Percentiles rank a stretch among this genome's conserved stretches.
phyloP scores from a whole-genome alignment of 345 rosid genomes.

The Geranium rotundifolium region DNA sequence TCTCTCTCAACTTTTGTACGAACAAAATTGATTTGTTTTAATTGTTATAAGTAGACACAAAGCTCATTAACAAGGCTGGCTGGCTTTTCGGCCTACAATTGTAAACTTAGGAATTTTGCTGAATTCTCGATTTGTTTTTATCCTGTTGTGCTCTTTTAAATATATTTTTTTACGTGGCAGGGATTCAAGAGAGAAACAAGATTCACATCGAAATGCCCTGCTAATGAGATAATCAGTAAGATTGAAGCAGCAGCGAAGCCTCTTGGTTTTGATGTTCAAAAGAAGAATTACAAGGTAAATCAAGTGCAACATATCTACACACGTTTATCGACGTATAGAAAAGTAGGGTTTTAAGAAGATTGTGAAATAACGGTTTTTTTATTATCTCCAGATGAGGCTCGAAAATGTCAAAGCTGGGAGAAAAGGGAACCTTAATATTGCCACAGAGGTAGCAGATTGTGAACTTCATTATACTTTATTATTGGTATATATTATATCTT shows the following conservation, averaged over 20 bases:
- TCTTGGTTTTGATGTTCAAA: constrained; percentile 83
- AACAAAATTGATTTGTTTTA: no score
- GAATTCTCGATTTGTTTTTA: no score
- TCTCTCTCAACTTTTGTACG: no score
- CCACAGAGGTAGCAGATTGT: constrained; percentile 57
- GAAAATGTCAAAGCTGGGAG: constrained; percentile 85
- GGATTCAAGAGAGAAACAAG: constrained; percentile 86
- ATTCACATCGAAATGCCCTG: constrained; percentile 69
- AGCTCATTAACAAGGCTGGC: no score
- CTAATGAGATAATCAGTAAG: constrained; percentile 73
- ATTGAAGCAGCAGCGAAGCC: constrained; percentile 90
- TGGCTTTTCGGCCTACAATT: no score
- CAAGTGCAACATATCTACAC: neutral
- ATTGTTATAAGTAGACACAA: no score
- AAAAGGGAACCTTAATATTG: constrained; percentile 81
- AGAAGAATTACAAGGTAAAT: constrained; percentile 84
- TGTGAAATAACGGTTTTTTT: neutral
- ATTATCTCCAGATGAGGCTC: constrained; percentile 60
- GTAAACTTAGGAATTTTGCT: no score
- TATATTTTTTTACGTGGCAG: constrained; percentile 15
- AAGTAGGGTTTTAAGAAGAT: neutral
- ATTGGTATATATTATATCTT: neutral
- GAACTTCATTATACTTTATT: neutral
- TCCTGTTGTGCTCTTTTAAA: neutral
- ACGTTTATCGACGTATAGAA: neutral